These are phyloP conservation scores for Rhodotorula graminis DNA, from an alignment of 768 basidiomycete species.

Conservation along the genomic window DNA sequence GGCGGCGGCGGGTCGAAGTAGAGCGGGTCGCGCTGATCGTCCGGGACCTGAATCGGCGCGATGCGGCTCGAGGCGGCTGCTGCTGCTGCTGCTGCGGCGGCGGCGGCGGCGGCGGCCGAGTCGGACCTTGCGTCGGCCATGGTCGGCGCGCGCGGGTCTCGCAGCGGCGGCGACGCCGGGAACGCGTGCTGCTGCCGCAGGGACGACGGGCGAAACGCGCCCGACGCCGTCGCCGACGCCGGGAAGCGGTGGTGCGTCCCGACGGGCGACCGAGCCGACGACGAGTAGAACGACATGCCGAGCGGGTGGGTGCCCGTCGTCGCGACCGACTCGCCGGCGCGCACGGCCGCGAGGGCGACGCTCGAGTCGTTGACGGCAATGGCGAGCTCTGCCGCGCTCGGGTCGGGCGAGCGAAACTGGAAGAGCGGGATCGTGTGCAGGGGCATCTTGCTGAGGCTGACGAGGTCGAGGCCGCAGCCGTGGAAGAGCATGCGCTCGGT, in stretches of 20 bases:
- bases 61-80: not conserved
- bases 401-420: conserved; percentile 52
- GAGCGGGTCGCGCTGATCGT: conserved; percentile 39
- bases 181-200: not conserved
- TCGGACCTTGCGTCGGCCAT: not conserved
- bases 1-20: conserved; percentile 33
- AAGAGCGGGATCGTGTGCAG: conserved; percentile 91
- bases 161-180: not conserved
- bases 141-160: not conserved
- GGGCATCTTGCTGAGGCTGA: conserved; percentile 83
- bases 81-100: too few relatives aligned
- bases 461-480: conserved; percentile 81
- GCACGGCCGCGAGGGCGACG: not conserved
- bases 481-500: conserved; percentile 91
- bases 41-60: conserved; percentile 13
- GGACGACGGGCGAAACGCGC: not conserved
- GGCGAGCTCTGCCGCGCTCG: conserved; percentile 3
- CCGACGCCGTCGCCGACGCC: not conserved
- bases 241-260: not conserved
- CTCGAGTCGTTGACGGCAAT: not conserved
- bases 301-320: not conserved
- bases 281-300: not conserved
- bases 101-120: not conserved
- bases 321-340: not conserved
- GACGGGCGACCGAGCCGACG: not conserved